Evolutionary conservation across 2,329 filamentous ascomycete species (phyloP).

Genomic region (Paracoccidioides brasiliensis): DNA sequence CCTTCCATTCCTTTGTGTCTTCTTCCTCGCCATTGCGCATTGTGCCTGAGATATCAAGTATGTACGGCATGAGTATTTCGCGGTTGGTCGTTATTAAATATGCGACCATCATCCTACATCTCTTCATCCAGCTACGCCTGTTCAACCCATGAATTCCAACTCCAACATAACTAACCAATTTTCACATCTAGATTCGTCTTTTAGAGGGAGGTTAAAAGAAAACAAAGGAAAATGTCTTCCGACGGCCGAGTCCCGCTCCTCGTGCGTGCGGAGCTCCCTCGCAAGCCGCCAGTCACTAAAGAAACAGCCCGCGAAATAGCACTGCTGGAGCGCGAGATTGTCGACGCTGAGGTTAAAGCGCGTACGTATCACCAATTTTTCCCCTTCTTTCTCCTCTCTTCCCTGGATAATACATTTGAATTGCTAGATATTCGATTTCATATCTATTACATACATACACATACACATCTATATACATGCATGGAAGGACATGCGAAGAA

Average conservation of each 20-base stretch:
- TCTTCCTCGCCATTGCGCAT: too few species aligned
- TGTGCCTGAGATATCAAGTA: too few species aligned
- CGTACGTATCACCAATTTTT: slow-evolving; percentile 43
- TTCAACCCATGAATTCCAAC: too few species aligned
- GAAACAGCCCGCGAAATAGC: slow-evolving; percentile 51
- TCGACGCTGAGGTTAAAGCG: slow-evolving; percentile 69
- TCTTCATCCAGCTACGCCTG: too few species aligned
- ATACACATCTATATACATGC: neutral
- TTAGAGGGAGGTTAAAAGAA: neutral
- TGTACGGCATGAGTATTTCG: too few species aligned
- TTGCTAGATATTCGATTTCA: slow-evolving; percentile 5
- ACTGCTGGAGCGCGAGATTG: slow-evolving; percentile 70
- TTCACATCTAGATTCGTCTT: too few species aligned
- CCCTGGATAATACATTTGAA: too few species aligned
- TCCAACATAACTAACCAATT: too few species aligned
- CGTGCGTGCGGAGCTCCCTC: slow-evolving; percentile 20
- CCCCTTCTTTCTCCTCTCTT: neutral
- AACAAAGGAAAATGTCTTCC: slow-evolving; percentile 1
- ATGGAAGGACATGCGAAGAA: slow-evolving; percentile 11
- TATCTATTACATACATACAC: neutral
- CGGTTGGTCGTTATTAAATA: too few species aligned
- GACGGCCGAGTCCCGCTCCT: slow-evolving; percentile 21
- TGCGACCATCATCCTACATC: too few species aligned
- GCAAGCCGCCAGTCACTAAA: slow-evolving; percentile 22
- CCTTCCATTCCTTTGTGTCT: too few species aligned